These are phyloP conservation scores for Suhomyces kunorum DNA, from an alignment of 1,139 yeast genomes.

Conservation along the genomic window DNA sequence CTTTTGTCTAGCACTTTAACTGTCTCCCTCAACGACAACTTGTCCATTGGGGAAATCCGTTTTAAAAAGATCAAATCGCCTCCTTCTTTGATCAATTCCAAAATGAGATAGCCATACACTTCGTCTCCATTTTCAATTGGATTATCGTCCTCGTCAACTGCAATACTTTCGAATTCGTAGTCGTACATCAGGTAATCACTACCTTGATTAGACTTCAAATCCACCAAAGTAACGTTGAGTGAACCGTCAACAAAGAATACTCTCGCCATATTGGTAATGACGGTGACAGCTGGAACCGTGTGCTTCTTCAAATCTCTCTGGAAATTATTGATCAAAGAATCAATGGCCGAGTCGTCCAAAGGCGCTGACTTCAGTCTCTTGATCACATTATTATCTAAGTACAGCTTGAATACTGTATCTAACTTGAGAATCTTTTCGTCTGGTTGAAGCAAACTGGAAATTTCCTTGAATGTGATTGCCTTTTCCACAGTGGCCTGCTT, in stretches of 20 bases:
- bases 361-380: slow-evolving; percentile 25
- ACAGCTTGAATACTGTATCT: slow-evolving; percentile 43
- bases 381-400: slow-evolving; percentile 29
- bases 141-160: slow-evolving; percentile 44
- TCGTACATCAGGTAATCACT: slow-evolving; percentile 75
- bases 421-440: slow-evolving; percentile 47
- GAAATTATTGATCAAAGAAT: slow-evolving; percentile 44
- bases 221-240: slow-evolving; percentile 44
- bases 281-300: slow-evolving; percentile 45
- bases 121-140: slow-evolving; percentile 26
- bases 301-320: slow-evolving; percentile 35
- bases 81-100: slow-evolving; percentile 58
- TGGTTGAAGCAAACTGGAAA: slow-evolving; percentile 33
- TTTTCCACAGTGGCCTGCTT: slow-evolving; percentile 3
- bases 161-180: slow-evolving; percentile 58
- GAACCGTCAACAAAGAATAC: slow-evolving; percentile 43
- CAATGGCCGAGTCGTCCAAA: slow-evolving; percentile 40
- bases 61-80: slow-evolving; percentile 63
- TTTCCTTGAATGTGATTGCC: slow-evolving; percentile 34
- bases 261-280: slow-evolving; percentile 50
- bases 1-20: slow-evolving; percentile 42
- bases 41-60: slow-evolving; percentile 33
- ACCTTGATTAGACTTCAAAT: slow-evolving; percentile 53
- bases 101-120: slow-evolving; percentile 59
- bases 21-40: slow-evolving; percentile 26